A percentile compares a stretch with the other conserved stretches of the same genome.
These are phyloP conservation scores for Talaromyces thailandensis DNA, from an alignment of 495 filamentous ascomycete species.

Conservation along the genomic window DNA sequence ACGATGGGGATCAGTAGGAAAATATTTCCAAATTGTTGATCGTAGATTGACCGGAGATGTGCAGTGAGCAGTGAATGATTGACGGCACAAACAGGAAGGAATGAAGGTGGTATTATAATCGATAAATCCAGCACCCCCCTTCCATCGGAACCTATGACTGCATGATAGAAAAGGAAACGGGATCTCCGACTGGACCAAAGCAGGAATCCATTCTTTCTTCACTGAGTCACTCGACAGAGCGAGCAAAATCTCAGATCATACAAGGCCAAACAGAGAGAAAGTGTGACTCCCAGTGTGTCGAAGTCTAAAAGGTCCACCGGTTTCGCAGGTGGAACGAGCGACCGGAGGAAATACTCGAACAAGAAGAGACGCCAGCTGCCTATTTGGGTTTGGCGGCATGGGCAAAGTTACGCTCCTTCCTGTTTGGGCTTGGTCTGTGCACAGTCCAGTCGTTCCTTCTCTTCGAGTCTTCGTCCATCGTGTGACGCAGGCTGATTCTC, in stretches of 20 bases:
- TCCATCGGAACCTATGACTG: neutral
- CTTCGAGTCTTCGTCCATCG: no score
- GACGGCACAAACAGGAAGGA: neutral
- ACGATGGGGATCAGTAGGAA: neutral
- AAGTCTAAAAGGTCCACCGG: neutral
- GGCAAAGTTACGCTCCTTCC: neutral
- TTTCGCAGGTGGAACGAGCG: neutral
- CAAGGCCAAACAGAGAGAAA: neutral
- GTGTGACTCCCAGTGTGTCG: no score
- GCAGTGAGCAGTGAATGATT: neutral
- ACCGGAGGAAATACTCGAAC: neutral
- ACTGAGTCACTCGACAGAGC: neutral
- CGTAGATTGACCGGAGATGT: no score
- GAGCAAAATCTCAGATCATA: neutral
- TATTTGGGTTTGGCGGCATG: neutral
- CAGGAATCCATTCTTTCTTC: neutral
- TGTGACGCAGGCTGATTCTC: no score
- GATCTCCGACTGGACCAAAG: neutral
- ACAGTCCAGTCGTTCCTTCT: neutral
- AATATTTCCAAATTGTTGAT: neutral
- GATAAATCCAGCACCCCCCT: neutral
- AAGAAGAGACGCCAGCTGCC: neutral
- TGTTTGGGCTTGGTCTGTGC: neutral
- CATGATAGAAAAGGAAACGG: neutral
- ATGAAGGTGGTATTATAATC: neutral